A percentile compares a stretch with the other conserved stretches of the same genome.
These are phyloP conservation scores for Calocybe gambosa DNA, from an alignment of 1,284 basidiomycete species.

Conservation along the genomic window DNA sequence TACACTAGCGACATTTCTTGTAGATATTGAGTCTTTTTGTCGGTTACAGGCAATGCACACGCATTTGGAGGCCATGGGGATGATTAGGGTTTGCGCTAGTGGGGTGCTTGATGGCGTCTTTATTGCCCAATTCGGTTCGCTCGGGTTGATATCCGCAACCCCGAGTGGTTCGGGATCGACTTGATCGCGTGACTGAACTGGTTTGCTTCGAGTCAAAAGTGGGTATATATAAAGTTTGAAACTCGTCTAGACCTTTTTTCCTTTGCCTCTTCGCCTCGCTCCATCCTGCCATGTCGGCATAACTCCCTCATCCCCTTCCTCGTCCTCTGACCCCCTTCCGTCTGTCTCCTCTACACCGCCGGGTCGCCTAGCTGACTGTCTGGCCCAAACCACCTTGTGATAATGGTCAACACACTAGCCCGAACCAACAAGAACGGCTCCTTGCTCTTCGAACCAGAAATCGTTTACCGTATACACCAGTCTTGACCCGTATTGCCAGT, in stretches of 20 bases:
- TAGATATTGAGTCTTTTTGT: conserved; percentile 19
- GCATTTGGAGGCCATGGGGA: conserved; percentile 8
- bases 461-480: conserved; percentile 75
- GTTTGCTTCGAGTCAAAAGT: conserved; percentile 22
- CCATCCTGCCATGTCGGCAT: conserved; percentile 41
- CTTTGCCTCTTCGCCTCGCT: conserved; percentile 17
- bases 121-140: conserved; percentile 15
- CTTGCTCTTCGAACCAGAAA: conserved; percentile 76
- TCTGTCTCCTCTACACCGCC: conserved; percentile 22
- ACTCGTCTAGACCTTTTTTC: conserved; percentile 9
- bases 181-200: conserved; percentile 12
- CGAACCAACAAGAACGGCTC: conserved; percentile 78
- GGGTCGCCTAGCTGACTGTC: conserved; percentile 31
- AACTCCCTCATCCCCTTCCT: conserved; percentile 16
- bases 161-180: conserved; percentile 4
- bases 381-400: conserved; percentile 40
- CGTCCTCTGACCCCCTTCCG: conserved; percentile 18
- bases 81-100: conserved; percentile 7
- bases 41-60: neutral
- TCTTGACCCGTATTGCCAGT: conserved; percentile 29
- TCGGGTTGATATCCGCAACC: neutral
- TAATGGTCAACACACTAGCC: conserved; percentile 76
- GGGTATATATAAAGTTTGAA: conserved; percentile 23
- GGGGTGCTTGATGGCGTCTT: conserved; percentile 21
- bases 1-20: conserved; percentile 30